phyloP scores from a whole-genome alignment of 1,284 basidiomycete genomes.

The Vanrija humicola region DNA sequence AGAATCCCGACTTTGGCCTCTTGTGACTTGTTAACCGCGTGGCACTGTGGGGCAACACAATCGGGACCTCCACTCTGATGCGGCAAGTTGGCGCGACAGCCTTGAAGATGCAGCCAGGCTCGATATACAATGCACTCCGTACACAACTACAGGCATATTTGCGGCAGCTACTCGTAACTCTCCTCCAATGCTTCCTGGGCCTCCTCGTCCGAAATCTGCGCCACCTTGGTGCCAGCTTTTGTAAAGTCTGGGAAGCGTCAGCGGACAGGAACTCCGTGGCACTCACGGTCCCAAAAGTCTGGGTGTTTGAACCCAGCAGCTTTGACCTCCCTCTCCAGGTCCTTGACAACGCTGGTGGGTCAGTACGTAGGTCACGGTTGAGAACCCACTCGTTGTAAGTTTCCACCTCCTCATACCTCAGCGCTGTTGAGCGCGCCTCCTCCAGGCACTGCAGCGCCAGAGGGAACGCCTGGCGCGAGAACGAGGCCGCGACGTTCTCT shows the following conservation, averaged over 20 bases:
- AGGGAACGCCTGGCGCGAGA: slow-evolving; percentile 60
- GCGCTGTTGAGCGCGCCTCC: slow-evolving; percentile 60
- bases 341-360: slow-evolving; percentile 27
- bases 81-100: too few species aligned
- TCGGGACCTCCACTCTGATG: neutral
- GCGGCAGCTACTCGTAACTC: slow-evolving; percentile 7
- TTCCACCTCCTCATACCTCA: slow-evolving; percentile 51
- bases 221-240: slow-evolving; percentile 30
- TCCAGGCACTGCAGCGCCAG: slow-evolving; percentile 71
- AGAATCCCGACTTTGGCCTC: too few species aligned
- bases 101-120: too few species aligned
- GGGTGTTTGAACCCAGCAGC: slow-evolving; percentile 40
- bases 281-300: slow-evolving; percentile 41
- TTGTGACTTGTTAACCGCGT: slow-evolving; percentile 1
- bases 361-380: neutral
- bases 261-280: neutral
- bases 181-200: slow-evolving; percentile 40
- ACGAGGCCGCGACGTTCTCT: slow-evolving; percentile 66
- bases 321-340: slow-evolving; percentile 34
- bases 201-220: slow-evolving; percentile 38
- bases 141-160: neutral
- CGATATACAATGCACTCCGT: neutral
- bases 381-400: slow-evolving; percentile 44
- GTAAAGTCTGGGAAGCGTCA: slow-evolving; percentile 29
- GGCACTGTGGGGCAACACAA: neutral